Conservation (phyloP, 495 filamentous ascomycete species). For the Hypoxylon crocopeplum region DNA sequence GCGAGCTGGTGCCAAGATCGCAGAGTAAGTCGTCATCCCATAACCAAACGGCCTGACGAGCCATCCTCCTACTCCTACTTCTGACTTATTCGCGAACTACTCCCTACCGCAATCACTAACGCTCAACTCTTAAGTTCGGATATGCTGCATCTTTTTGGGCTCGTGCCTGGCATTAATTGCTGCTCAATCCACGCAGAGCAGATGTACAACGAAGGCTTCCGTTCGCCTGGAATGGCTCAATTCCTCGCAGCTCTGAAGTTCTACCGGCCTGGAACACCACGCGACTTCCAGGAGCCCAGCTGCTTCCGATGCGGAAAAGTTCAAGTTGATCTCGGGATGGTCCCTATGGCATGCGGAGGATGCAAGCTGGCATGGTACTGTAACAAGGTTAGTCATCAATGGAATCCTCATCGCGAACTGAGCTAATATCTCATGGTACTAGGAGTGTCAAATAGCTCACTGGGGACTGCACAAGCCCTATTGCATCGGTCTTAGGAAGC, state of each 20-base stretch:
- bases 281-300: conserved; percentile 17
- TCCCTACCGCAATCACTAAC: background rate
- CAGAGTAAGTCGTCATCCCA: conserved; percentile 11
- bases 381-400: conserved; percentile 17
- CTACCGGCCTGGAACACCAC: conserved; percentile 22
- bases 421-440: background rate
- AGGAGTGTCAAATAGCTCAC: conserved; percentile 11
- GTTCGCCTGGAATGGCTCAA: conserved; percentile 24
- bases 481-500: background rate
- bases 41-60: too few species aligned
- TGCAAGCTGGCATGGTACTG: conserved; percentile 20
- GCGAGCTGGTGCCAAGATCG: conserved; percentile 24
- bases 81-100: too few species aligned
- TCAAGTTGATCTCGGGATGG: conserved; percentile 4
- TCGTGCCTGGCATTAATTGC: conserved; percentile 4
- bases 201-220: conserved; percentile 19
- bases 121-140: background rate
- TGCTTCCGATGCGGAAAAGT: conserved; percentile 24
- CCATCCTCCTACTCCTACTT: too few species aligned
- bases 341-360: conserved; percentile 6
- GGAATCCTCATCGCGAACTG: background rate
- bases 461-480: conserved; percentile 1
- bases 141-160: conserved; percentile 12
- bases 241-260: conserved; percentile 27
- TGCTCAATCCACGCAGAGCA: background rate